These are phyloP conservation scores for Solidago caesia DNA, from an alignment of 129 eudicot genomes.

Conservation along the genomic window DNA sequence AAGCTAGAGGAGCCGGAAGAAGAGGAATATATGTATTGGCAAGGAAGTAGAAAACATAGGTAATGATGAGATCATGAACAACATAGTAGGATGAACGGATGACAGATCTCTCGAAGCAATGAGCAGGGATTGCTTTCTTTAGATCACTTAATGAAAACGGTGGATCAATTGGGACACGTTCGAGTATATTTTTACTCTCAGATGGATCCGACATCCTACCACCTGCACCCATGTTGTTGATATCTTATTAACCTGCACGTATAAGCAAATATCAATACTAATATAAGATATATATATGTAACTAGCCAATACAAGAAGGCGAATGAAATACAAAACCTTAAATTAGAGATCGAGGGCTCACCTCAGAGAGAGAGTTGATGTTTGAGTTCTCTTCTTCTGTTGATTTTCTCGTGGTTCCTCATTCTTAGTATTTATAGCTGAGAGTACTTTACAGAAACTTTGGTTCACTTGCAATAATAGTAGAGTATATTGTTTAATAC, in stretches of 20 bases:
- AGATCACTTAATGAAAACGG: conserved; percentile 46
- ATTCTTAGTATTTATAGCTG: no score
- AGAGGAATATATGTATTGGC: conserved; percentile 41
- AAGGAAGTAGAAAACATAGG: conserved; percentile 45
- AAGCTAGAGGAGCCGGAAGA: conserved; percentile 37
- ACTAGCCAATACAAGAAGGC: no score
- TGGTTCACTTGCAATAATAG: no score
- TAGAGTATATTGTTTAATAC: no score
- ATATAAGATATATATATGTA: background rate
- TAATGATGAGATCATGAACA: conserved; percentile 39
- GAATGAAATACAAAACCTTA: no score
- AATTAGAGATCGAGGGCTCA: no score
- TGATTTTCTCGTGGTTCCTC: no score
- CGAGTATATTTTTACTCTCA: conserved; percentile 21
- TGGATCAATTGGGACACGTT: conserved; percentile 47
- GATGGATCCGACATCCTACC: conserved; percentile 43
- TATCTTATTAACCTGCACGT: conserved; percentile 9
- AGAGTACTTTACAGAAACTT: no score
- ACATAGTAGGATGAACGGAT: conserved; percentile 53
- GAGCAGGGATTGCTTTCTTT: conserved; percentile 50
- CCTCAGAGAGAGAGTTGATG: no score
- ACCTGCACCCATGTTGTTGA: conserved; percentile 45
- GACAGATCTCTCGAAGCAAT: conserved; percentile 47
- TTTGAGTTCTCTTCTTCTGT: no score
- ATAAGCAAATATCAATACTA: background rate